phyloP scores from a whole-genome alignment of 768 basidiomycete species.

The Neoboletus brunneissimus region DNA sequence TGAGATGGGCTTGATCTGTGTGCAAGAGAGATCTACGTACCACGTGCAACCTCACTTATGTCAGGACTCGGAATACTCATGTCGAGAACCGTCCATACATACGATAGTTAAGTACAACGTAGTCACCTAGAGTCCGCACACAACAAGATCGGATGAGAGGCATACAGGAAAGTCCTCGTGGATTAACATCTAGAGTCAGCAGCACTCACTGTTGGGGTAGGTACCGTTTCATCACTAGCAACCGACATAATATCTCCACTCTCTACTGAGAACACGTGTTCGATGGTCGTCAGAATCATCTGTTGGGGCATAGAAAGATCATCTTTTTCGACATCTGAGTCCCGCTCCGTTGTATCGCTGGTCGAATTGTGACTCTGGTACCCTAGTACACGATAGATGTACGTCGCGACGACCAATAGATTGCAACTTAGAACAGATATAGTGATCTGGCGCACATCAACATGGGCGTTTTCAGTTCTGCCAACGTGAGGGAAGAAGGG shows the following conservation, averaged over 20 bases:
- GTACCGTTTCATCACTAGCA: neutral
- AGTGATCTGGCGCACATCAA: conserved; percentile 9
- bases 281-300: conserved; percentile 16
- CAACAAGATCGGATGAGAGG: neutral
- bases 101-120: neutral
- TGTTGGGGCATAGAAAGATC: neutral
- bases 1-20: neutral
- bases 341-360: neutral
- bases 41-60: neutral
- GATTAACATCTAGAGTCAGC: neutral
- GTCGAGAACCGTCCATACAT: neutral
- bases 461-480: neutral
- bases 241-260: neutral
- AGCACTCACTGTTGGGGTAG: neutral
- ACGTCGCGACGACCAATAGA: conserved; percentile 24
- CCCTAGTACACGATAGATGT: conserved; percentile 23
- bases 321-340: neutral
- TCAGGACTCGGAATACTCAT: neutral
- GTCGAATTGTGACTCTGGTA: neutral
- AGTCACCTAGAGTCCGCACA: neutral
- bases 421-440: conserved; percentile 20
- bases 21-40: no score
- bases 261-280: neutral
- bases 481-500: neutral
- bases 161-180: neutral